Conservation (phyloP, 1,284 basidiomycete species). For the Flammula alnicola region DNA sequence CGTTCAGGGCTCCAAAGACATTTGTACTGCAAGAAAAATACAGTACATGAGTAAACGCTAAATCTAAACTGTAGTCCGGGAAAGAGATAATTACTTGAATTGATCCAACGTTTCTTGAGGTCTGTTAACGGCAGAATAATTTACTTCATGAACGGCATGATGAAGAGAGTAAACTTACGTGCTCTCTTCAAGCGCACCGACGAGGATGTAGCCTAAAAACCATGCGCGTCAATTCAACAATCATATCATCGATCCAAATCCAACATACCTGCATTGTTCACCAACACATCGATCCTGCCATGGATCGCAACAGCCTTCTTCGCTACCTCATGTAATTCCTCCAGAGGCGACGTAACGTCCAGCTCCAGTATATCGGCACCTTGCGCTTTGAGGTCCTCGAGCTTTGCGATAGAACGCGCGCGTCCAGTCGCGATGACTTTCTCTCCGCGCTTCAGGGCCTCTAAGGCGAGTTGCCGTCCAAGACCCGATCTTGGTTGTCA, state of each 20-base stretch:
- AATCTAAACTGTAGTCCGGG: background rate
- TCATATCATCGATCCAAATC: background rate
- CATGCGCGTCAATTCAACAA: background rate
- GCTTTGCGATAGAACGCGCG: constrained; percentile 34
- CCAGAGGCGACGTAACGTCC: constrained; percentile 38
- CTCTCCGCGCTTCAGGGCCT: constrained; percentile 23
- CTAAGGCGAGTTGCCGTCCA: constrained; percentile 20
- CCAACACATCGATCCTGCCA: constrained; percentile 41
- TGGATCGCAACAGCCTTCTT: constrained; percentile 34
- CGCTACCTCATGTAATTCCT: constrained; percentile 30
- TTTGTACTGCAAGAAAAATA: constrained; percentile 38
- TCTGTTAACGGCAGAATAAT: constrained; percentile 1
- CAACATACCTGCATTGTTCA: constrained; percentile 40
- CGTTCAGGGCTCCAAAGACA: constrained; percentile 44
- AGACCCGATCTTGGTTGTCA: constrained; percentile 16
- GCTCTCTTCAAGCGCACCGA: constrained; percentile 22
- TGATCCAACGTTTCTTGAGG: constrained; percentile 29
- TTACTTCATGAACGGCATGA: background rate
- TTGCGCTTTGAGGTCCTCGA: constrained; percentile 34
- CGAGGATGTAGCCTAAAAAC: constrained; percentile 17
- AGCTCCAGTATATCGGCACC: constrained; percentile 41
- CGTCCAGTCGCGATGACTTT: constrained; percentile 44
- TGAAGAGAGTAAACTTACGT: constrained; percentile 6
- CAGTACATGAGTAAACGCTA: background rate
- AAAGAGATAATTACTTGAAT: constrained; percentile 25